Evolutionary conservation across 441 rosid species (phyloP), one percentile per base, ranked within the genome.

Genomic region (Kokia cookei): DNA sequence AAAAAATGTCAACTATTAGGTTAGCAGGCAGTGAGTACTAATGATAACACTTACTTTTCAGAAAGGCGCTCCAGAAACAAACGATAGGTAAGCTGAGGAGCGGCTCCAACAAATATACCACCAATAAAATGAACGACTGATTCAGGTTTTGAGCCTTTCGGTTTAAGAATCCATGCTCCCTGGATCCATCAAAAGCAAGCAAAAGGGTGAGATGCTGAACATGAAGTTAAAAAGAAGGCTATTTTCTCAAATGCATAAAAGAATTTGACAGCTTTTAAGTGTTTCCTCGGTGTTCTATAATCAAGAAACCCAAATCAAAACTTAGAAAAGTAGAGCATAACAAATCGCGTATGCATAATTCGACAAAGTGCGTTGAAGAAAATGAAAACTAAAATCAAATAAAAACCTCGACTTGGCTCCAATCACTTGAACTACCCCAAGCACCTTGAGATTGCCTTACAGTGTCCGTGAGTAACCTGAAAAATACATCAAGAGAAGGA

Each of bases 31-130:
- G 10, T 47, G 27, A 53, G n/a, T 43, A 17, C 8, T n/a, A 40
- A 58, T 13, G 11, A 22, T 50, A 45, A 40, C 55, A 86, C 94
- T 85, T 71, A 93, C 98, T 85, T 88, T 79, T 93, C 93, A 24
- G 96, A 88, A 82, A 95, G 93, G 74, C 91, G 88, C 81, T 95
- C 99, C 47, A 95, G 96, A 86, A 93, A 93, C 84, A 88, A 79
- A 15, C 98, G 96, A 74, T 93, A 95, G 2, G 98, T 84, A 75
- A 95, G 91, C 79, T 95, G 98, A 24, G 99, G 99, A 53, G 99
- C 97, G 9, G 98, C 99, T 82, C 99, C 99, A 77, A 95, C 99
- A 81, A 95, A 95, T 77, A 93, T 86, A 26, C 99, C 98, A 12
- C 98, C 98, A 68, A 95, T 35, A 67, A 93, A 95, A 86, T 95